Evolutionary conservation across 352 stramenopile species (phyloP).

Genomic region (Phytopythium kandeliae): DNA sequence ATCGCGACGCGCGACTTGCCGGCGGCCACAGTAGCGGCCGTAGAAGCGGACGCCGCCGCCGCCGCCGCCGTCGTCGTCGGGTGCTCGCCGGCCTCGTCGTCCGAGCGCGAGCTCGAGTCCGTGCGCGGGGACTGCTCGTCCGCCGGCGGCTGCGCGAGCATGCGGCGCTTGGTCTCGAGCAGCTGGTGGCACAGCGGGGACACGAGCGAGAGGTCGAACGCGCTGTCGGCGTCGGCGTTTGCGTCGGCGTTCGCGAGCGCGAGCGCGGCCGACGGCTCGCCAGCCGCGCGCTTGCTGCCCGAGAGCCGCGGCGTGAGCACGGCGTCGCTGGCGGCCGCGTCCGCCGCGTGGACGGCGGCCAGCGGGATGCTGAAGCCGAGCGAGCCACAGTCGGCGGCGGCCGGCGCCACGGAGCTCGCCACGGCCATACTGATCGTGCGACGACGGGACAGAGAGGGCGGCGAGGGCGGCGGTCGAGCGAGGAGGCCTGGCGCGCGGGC

Average conservation of each 20-base stretch:
- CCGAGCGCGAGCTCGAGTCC: constrained; percentile 32
- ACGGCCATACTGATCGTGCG: background rate
- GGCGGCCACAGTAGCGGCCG: too few relatives aligned
- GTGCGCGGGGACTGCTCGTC: constrained; percentile 26
- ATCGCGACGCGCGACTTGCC: constrained; percentile 9
- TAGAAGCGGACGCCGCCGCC: too few relatives aligned
- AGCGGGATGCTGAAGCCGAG: constrained; percentile 27
- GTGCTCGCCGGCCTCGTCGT: constrained; percentile 27
- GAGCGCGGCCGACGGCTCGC: constrained; percentile 2
- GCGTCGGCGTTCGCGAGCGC: too few relatives aligned
- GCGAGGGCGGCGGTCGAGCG: too few relatives aligned
- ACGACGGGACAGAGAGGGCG: too few relatives aligned
- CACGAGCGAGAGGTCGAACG: constrained; percentile 13
- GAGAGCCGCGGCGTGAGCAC: background rate
- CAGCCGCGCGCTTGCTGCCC: constrained; percentile 6
- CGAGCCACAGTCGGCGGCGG: background rate
- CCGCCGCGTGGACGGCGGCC: constrained; percentile 7
- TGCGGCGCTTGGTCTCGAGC: constrained; percentile 37
- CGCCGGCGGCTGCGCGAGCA: constrained; percentile 22
- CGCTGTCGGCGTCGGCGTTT: constrained; percentile 1
- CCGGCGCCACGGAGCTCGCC: background rate
- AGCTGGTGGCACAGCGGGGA: constrained; percentile 32
- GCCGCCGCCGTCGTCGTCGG: constrained; percentile 5
- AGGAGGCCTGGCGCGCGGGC: background rate
- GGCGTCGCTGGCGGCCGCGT: too few relatives aligned